These are phyloP conservation scores for Ambrosiella beaveri DNA, from an alignment of 2,329 filamentous ascomycete species.

Conservation along the genomic window DNA sequence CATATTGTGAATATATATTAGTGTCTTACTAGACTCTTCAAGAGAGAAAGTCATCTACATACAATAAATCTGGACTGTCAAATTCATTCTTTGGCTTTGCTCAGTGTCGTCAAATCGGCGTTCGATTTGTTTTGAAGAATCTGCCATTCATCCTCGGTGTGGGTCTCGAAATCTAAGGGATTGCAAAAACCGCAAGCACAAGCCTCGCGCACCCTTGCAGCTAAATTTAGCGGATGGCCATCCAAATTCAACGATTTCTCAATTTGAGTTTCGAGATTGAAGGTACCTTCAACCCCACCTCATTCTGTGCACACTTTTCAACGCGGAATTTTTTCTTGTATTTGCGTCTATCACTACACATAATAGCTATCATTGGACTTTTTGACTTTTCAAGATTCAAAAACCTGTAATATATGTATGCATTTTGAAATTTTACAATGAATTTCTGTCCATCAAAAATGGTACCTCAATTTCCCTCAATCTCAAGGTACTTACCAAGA, in stretches of 20 bases:
- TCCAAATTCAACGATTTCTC: background rate
- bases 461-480: background rate
- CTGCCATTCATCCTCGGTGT: background rate
- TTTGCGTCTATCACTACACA: background rate
- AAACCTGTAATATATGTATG: background rate
- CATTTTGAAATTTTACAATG: too few relatives aligned
- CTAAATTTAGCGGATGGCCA: conserved; percentile 3
- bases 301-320: background rate
- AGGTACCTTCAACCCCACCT: background rate
- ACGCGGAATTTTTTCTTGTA: background rate
- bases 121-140: background rate
- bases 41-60: too few relatives aligned
- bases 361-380: background rate
- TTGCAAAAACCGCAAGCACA: background rate
- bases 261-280: background rate
- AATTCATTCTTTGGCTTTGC: too few relatives aligned
- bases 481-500: background rate
- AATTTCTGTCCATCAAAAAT: background rate
- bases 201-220: background rate
- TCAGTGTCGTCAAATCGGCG: too few relatives aligned
- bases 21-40: too few relatives aligned
- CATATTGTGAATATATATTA: too few relatives aligned
- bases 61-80: too few relatives aligned
- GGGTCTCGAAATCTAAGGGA: background rate
- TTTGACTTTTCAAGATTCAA: background rate